Percentiles rank a stretch among this genome's conserved stretches.
Conservation (phyloP, 805 yeast genomes). For the Yamadazyma takamatsuzukensis region DNA sequence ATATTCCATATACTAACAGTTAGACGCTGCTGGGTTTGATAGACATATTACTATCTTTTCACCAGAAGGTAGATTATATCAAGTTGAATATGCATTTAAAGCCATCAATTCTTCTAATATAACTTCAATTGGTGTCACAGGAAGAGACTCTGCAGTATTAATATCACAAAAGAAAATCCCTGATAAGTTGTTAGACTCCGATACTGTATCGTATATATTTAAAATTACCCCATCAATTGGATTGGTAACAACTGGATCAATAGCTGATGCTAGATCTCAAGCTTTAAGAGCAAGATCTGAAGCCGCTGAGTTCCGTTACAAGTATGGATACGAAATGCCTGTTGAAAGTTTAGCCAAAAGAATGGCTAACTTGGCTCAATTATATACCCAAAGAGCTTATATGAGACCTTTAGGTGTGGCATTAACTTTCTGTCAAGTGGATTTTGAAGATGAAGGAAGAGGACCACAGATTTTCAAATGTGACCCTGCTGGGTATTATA, state of each 20-base stretch:
- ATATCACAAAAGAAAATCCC: conserved; percentile 95
- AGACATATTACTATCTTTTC: conserved; percentile 98
- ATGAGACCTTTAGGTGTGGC: conserved; percentile 98
- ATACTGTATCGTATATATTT: conserved; percentile 83
- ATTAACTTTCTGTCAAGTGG: conserved; percentile 76
- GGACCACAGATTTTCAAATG: conserved; percentile 91
- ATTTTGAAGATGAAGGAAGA: conserved; percentile 66
- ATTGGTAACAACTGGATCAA: conserved; percentile 89
- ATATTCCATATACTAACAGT: conserved; percentile 2
- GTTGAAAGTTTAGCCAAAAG: conserved; percentile 88
- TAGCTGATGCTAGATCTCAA: conserved; percentile 91
- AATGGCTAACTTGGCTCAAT: conserved; percentile 92
- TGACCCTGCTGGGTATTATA: conserved; percentile 96
- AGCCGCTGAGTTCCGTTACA: conserved; percentile 91
- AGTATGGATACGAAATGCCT: conserved; percentile 96
- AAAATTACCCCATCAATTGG: conserved; percentile 79
- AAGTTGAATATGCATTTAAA: conserved; percentile 97
- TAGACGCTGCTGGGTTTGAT: conserved; percentile 91
- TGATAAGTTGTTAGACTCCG: conserved; percentile 86
- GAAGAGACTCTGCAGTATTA: conserved; percentile 81
- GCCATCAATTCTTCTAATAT: conserved; percentile 92
- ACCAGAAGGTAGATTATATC: conserved; percentile 96
- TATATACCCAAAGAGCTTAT: conserved; percentile 95
- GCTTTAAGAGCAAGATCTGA: conserved; percentile 91
- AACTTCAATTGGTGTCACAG: conserved; percentile 83